Conservation (phyloP, 78 protist species). For the Dictyostelium brefeldianum region DNA sequence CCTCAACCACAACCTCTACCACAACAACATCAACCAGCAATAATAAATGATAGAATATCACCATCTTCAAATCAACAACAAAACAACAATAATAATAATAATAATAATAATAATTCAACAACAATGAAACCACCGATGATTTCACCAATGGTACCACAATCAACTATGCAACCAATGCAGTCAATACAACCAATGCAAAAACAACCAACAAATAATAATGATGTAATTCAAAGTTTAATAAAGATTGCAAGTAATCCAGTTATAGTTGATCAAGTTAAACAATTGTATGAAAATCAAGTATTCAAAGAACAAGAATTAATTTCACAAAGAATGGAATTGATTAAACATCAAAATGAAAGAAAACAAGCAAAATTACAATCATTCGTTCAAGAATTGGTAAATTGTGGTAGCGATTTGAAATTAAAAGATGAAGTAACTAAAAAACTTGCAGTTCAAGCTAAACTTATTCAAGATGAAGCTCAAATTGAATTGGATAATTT, state of each 20-base stretch:
- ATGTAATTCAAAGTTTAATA: neutral
- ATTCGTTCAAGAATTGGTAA: neutral
- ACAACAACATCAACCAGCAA: neutral
- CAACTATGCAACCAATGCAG: neutral
- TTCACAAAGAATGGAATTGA: neutral
- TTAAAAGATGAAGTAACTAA: neutral
- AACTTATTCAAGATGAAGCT: neutral
- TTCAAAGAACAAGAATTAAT: slow-evolving; percentile 1
- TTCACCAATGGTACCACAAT: neutral
- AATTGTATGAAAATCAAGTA: slow-evolving; percentile 14
- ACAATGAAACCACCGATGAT: neutral
- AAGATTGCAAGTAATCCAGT: slow-evolving; percentile 13
- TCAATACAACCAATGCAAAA: neutral
- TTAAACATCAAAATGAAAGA: slow-evolving; percentile 5
- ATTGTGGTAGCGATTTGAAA: neutral
- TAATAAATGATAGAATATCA: neutral
- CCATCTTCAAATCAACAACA: neutral
- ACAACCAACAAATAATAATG: neutral
- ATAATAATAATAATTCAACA: neutral
- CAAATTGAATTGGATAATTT: neutral
- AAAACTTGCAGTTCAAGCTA: neutral
- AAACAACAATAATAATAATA: neutral
- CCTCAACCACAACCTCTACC: neutral
- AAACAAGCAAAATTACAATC: neutral
- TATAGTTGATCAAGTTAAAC: slow-evolving; percentile 16